These are phyloP conservation scores for Diutina sp. DNA, from an alignment of 1,139 yeast genomes.

Conservation along the genomic window DNA sequence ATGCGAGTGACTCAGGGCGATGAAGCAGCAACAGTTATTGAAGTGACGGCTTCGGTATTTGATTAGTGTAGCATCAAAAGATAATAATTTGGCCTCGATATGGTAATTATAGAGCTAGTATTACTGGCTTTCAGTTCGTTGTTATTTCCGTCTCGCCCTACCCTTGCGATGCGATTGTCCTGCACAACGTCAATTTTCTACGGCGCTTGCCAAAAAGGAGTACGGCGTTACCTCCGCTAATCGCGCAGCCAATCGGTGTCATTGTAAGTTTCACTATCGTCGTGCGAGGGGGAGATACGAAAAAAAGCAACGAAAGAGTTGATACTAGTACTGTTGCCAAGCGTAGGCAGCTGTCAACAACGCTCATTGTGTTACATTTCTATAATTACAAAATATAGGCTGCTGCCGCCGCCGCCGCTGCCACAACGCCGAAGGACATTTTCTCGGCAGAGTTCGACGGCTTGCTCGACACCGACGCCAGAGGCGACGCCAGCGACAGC, in stretches of 20 bases:
- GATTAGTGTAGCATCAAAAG: too few relatives aligned
- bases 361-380: not conserved
- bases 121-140: too few relatives aligned
- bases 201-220: not conserved
- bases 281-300: not conserved
- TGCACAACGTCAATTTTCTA: not conserved
- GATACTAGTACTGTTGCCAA: not conserved
- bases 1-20: not conserved
- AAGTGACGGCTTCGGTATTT: too few relatives aligned
- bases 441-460: slow-evolving; percentile 5
- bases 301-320: not conserved
- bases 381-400: slow-evolving; percentile 8
- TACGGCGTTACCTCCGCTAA: not conserved
- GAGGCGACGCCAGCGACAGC: not conserved
- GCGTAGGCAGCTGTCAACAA: not conserved
- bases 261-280: not conserved
- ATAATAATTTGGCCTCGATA: too few relatives aligned
- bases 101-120: too few relatives aligned
- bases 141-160: too few relatives aligned
- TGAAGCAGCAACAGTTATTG: not conserved
- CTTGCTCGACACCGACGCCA: not conserved
- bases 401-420: slow-evolving; percentile 8
- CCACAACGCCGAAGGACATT: slow-evolving; percentile 3
- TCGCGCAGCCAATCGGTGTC: not conserved
- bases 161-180: not conserved